phyloP scores from a whole-genome alignment of 495 filamentous ascomycete species.

The Xylona heveae region DNA sequence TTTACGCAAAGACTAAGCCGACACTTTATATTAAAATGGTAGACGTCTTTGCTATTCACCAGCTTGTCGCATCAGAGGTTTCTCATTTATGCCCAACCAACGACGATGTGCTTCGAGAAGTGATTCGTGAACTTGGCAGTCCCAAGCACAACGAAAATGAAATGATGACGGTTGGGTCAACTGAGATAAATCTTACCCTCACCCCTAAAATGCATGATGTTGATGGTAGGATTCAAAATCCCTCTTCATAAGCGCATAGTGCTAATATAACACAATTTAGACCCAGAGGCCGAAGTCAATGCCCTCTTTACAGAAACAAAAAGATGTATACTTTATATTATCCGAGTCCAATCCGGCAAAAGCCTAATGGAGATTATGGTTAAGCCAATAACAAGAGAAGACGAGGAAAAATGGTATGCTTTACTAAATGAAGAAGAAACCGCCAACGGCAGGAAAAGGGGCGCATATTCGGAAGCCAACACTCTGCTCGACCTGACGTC shows the following conservation, averaged over 20 bases:
- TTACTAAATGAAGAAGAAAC: conserved; percentile 69
- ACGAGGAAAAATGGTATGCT: conserved; percentile 70
- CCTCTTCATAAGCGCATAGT: conserved; percentile 4
- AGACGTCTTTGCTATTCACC: conserved; percentile 93
- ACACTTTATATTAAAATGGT: conserved; percentile 97
- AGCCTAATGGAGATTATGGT: conserved; percentile 92
- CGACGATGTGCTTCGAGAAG: conserved; percentile 79
- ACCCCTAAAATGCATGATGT: conserved; percentile 79
- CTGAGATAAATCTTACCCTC: conserved; percentile 80
- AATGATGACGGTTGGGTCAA: conserved; percentile 63
- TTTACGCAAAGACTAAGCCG: conserved; percentile 86
- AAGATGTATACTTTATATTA: conserved; percentile 91
- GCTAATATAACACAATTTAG: conserved; percentile 15
- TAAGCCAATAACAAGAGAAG: conserved; percentile 65
- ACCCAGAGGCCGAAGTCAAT: conserved; percentile 81
- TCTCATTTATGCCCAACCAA: conserved; percentile 49
- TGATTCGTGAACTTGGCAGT: conserved; percentile 80
- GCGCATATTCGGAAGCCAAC: conserved; percentile 81
- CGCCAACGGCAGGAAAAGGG: conserved; percentile 42
- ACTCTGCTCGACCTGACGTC: conserved; percentile 67
- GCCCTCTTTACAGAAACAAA: conserved; percentile 96
- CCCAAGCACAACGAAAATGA: conserved; percentile 91
- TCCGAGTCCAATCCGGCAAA: conserved; percentile 78
- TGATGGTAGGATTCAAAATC: conserved; percentile 29
- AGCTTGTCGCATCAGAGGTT: conserved; percentile 61